A percentile compares a stretch with the other conserved stretches of the same genome.
Evolutionary conservation across 2,329 filamentous ascomycete species (phyloP).

Genomic region (Aspergillus sp.): DNA sequence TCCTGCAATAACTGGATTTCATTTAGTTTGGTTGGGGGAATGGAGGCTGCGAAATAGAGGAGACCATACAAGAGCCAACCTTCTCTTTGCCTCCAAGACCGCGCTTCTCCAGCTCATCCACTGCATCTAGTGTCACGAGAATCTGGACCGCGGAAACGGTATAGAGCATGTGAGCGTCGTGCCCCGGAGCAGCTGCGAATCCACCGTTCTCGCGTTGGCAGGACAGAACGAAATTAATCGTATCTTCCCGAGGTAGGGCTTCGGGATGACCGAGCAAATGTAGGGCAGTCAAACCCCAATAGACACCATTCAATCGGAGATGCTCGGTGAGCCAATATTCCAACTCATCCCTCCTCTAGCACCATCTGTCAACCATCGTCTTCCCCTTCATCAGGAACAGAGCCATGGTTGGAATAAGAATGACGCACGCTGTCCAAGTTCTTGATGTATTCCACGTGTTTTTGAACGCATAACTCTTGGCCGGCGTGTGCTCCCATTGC

Average conservation of each 20-base stretch:
- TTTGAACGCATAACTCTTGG: constrained; percentile 54
- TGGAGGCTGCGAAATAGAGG: constrained; percentile 30
- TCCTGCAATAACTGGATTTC: constrained; percentile 64
- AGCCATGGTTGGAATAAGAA: constrained; percentile 21
- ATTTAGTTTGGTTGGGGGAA: constrained; percentile 21
- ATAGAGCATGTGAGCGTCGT: constrained; percentile 94
- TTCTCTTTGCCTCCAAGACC: constrained; percentile 65
- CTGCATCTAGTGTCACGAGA: constrained; percentile 77
- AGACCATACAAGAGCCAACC: constrained; percentile 76
- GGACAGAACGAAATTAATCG: constrained; percentile 91
- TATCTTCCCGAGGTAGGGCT: constrained; percentile 73
- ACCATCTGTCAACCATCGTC: constrained; percentile 34
- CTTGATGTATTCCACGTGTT: constrained; percentile 90
- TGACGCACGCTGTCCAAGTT: constrained; percentile 75
- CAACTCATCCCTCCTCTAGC: constrained; percentile 81
- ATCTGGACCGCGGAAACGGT: constrained; percentile 95
- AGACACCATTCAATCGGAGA: constrained; percentile 88
- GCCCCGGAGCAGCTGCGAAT: constrained; percentile 88
- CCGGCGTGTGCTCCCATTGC: constrained; percentile 46
- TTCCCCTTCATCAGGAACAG: constrained; percentile 12
- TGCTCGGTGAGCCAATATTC: constrained; percentile 99
- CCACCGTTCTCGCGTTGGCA: constrained; percentile 87
- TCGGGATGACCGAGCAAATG: constrained; percentile 80
- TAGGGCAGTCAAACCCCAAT: constrained; percentile 90
- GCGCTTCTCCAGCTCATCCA: constrained; percentile 74